Evolutionary conservation across 1,284 basidiomycete species (phyloP), one percentile per base, ranked within the genome.

Genomic region (Microbotryum violaceum): DNA sequence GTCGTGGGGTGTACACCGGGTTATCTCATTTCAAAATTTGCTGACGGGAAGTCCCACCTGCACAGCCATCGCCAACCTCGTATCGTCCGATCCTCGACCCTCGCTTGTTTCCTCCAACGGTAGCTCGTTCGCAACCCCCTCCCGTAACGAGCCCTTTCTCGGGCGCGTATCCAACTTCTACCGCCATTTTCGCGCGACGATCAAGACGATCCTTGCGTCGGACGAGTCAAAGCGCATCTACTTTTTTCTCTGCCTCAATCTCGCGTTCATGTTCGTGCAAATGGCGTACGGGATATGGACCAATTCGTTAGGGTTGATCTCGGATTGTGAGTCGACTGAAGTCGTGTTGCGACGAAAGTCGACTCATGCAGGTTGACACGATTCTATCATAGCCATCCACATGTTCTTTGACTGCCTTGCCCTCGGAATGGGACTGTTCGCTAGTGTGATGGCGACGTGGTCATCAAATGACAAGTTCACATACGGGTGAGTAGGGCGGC

Each of bases 371-470:
- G 12, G 33, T 5, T 44, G 46, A 18, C 29, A 42, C 37, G 37
- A 42, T 54, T 21, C 4, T 16, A 9, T n/a, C 6, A 2, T 68
- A 96, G 94, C 96, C 16, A 98, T 99, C 56, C 96, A 99, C 74
- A 98, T 98, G 96, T 90, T 93, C 27, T 99, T 99, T 72, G 96
- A 99, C 77, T 98, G 96, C 73, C 86, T 97, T 79, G 94, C 94
- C 2, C 91, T 98, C 60, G 94, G 85, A 0, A 91, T 99, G 69
- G 96, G 96, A 2, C 80, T 99, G 2, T 86, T 97, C 65, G 96
- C 96, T 3, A 93, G 90, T 29, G 90, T 99, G 14, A 97, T 97
- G 87, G 91, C 93, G 1, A 92, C 88, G 6, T 98, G 96, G 96
- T 86, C 89, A 50, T 89, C 91, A 1, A 93, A 98, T 76, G 86